Conservation (phyloP, 345 rosid genomes). For the Murraya paniculata region DNA sequence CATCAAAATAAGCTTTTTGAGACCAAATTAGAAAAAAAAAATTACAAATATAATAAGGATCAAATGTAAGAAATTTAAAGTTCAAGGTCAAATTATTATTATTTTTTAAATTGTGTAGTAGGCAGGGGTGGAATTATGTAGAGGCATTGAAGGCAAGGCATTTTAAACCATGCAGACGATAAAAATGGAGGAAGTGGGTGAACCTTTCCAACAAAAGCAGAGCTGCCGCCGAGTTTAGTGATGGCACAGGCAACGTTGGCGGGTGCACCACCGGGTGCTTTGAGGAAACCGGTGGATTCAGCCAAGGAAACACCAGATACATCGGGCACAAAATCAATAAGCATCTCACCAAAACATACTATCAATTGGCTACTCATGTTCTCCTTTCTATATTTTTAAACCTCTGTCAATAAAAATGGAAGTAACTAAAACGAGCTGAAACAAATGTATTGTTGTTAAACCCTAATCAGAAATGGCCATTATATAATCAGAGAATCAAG, state of each 20-base stretch:
- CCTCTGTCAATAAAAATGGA: background rate
- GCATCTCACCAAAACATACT: slow-evolving; percentile 73
- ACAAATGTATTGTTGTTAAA: background rate
- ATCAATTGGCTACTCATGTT: slow-evolving; percentile 28
- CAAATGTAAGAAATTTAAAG: too few species aligned
- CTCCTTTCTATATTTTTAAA: too few species aligned
- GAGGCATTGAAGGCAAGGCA: too few species aligned
- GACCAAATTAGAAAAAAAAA: too few species aligned
- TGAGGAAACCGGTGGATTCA: slow-evolving; percentile 57
- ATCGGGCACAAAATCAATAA: slow-evolving; percentile 75
- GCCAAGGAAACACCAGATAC: slow-evolving; percentile 66
- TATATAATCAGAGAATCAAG: background rate
- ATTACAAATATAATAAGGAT: too few species aligned
- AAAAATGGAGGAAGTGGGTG: background rate
- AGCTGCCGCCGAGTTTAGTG: slow-evolving; percentile 57
- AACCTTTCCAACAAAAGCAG: slow-evolving; percentile 72
- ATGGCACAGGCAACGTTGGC: slow-evolving; percentile 84
- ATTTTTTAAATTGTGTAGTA: too few species aligned
- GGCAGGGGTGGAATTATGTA: too few species aligned
- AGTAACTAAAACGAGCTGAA: background rate
- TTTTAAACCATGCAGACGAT: too few species aligned
- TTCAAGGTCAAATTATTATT: too few species aligned
- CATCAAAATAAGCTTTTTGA: too few species aligned
- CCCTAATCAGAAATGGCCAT: background rate
- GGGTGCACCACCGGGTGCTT: slow-evolving; percentile 80